phyloP scores from a whole-genome alignment of 176 grass and related monocot species.

The Melocanna baccifera region DNA sequence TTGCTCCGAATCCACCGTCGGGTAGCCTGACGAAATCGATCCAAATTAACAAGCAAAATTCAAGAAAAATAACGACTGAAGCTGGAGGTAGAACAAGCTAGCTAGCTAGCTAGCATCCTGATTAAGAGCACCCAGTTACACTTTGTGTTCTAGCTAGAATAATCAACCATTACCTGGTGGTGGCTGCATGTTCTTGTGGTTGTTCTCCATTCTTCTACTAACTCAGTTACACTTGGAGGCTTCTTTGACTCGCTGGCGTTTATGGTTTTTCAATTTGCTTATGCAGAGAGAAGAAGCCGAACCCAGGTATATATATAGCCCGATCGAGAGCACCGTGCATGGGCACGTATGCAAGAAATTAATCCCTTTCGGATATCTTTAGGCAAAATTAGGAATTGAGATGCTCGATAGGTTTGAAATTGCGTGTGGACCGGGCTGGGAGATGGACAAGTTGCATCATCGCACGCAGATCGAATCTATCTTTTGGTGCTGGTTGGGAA shows the following conservation, averaged over 20 bases:
- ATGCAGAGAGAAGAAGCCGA: background rate
- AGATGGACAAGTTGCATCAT: background rate
- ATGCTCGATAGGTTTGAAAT: background rate
- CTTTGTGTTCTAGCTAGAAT: background rate
- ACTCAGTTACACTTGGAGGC: background rate
- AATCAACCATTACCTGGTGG: conserved; percentile 12
- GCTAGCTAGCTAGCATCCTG: background rate
- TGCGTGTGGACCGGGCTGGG: background rate
- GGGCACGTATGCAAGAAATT: background rate
- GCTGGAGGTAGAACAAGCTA: background rate
- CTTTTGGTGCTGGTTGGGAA: background rate
- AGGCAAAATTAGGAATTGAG: background rate
- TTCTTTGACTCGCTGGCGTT: background rate
- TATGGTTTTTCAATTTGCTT: background rate
- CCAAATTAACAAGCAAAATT: background rate
- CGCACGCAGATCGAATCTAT: background rate
- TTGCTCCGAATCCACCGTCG: background rate
- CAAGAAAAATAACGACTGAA: background rate
- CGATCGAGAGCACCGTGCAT: background rate
- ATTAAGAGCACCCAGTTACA: background rate
- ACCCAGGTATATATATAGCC: background rate
- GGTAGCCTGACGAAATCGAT: conserved; percentile 14
- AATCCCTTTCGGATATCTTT: background rate
- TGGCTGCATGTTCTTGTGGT: conserved; percentile 12
- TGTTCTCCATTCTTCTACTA: conserved; percentile 23